A percentile compares a stretch with the other conserved stretches of the same genome.
Conservation (phyloP, 1,139 yeast genomes). For the Geotrichum histeridarum region DNA sequence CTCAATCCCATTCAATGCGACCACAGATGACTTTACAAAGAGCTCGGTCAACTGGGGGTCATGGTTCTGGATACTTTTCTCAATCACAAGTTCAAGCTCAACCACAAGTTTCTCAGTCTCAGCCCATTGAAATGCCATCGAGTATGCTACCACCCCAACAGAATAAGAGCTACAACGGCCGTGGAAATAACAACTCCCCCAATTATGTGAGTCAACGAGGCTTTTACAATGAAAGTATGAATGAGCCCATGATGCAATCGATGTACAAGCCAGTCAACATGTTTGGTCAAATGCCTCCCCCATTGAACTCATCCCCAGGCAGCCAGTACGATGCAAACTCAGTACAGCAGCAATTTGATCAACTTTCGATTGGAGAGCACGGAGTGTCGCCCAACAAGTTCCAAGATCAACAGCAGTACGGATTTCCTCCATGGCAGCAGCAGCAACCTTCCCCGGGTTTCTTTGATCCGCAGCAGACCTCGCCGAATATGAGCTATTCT, state of each 20-base stretch:
- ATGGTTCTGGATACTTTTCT: slow-evolving; percentile 6
- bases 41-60: slow-evolving; percentile 15
- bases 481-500: slow-evolving; percentile 5
- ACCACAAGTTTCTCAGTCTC: neutral
- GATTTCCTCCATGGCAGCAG: slow-evolving; percentile 1
- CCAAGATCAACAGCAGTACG: slow-evolving; percentile 2
- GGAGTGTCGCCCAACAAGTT: slow-evolving; percentile 14
- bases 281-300: slow-evolving; percentile 4
- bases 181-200: neutral
- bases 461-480: slow-evolving; percentile 4
- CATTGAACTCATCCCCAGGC: neutral
- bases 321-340: neutral
- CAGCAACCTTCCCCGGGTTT: slow-evolving; percentile 4
- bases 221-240: slow-evolving; percentile 1
- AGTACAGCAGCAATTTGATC: slow-evolving; percentile 15
- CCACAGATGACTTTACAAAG: slow-evolving; percentile 13
- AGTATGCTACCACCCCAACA: neutral
- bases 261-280: neutral
- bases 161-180: slow-evolving; percentile 6
- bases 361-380: slow-evolving; percentile 8
- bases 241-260: neutral
- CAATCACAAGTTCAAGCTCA: neutral
- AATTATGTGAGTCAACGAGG: slow-evolving; percentile 11
- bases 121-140: neutral
- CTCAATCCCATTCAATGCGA: neutral